Evolutionary conservation across 805 yeast species (phyloP).

Genomic region (Ogataea dorogensis): DNA sequence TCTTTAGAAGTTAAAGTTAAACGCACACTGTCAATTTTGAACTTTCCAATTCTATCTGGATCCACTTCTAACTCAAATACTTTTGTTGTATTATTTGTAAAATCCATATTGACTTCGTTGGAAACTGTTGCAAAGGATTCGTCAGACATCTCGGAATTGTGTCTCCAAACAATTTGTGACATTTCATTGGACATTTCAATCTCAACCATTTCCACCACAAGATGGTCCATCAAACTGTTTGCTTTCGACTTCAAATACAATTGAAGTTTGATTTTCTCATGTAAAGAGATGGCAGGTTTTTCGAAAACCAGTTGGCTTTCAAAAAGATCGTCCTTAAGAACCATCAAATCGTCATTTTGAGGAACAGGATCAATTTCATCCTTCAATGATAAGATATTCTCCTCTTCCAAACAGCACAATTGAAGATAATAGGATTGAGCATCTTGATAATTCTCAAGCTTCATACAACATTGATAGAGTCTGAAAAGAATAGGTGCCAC

Average conservation of each 20-base stretch:
- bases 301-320: slow-evolving; percentile 21
- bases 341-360: slow-evolving; percentile 10
- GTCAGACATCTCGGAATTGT: slow-evolving; percentile 12
- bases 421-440: slow-evolving; percentile 35
- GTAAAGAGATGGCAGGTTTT: slow-evolving; percentile 17
- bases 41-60: slow-evolving; percentile 28
- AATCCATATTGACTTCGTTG: slow-evolving; percentile 18
- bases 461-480: slow-evolving; percentile 39
- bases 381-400: slow-evolving; percentile 6
- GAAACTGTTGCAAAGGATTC: slow-evolving; percentile 8
- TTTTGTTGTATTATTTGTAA: slow-evolving; percentile 12
- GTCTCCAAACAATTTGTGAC: slow-evolving; percentile 12
- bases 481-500: slow-evolving; percentile 35
- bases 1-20: slow-evolving; percentile 14
- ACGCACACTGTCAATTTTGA: slow-evolving; percentile 21
- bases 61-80: slow-evolving; percentile 21
- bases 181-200: slow-evolving; percentile 22
- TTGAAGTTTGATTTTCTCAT: slow-evolving; percentile 32
- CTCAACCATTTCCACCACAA: slow-evolving; percentile 20
- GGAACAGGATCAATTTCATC: slow-evolving; percentile 7
- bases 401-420: slow-evolving; percentile 28
- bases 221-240: slow-evolving; percentile 21
- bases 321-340: slow-evolving; percentile 21
- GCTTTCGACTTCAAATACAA: slow-evolving; percentile 30
- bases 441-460: slow-evolving; percentile 32